Evolutionary conservation across 306 rosid genomes (phyloP).

Genomic region (Cyclanthera cordifolia): DNA sequence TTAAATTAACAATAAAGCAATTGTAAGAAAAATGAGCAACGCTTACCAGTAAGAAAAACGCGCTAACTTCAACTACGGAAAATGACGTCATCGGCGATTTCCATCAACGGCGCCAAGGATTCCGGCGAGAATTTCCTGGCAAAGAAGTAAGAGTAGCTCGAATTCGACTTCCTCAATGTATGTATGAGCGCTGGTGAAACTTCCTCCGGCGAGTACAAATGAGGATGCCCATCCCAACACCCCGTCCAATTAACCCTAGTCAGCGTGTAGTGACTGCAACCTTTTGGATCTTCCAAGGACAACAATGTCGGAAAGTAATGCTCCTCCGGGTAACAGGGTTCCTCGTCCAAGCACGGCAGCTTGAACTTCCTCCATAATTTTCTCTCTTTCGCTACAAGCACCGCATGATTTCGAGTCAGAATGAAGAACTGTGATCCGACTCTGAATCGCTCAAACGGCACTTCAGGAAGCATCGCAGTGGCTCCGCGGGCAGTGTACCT

Average conservation of each 20-base stretch:
- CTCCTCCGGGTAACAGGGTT: conserved; percentile 54
- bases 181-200: conserved; percentile 32
- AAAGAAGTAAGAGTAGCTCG: conserved; percentile 27
- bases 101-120: conserved; percentile 31
- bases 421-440: conserved; percentile 55
- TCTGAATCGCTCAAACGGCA: conserved; percentile 30
- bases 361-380: conserved; percentile 41
- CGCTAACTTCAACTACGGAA: conserved; percentile 26
- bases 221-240: conserved; percentile 52
- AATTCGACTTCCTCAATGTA: conserved; percentile 32
- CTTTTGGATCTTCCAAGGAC: conserved; percentile 42
- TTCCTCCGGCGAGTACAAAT: conserved; percentile 32
- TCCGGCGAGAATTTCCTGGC: conserved; percentile 62
- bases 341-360: conserved; percentile 36
- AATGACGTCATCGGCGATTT: conserved; percentile 39
- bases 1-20: neutral
- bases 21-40: neutral
- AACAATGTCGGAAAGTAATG: conserved; percentile 59
- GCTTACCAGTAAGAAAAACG: neutral
- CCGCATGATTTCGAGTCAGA: conserved; percentile 32
- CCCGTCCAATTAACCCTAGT: conserved; percentile 65
- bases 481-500: conserved; percentile 42
- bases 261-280: conserved; percentile 42
- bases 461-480: conserved; percentile 41
- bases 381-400: conserved; percentile 27